Base-by-base conservation (phyloP, 2,329 filamentous ascomycete species). In the Colletotrichum sidae region DNA sequence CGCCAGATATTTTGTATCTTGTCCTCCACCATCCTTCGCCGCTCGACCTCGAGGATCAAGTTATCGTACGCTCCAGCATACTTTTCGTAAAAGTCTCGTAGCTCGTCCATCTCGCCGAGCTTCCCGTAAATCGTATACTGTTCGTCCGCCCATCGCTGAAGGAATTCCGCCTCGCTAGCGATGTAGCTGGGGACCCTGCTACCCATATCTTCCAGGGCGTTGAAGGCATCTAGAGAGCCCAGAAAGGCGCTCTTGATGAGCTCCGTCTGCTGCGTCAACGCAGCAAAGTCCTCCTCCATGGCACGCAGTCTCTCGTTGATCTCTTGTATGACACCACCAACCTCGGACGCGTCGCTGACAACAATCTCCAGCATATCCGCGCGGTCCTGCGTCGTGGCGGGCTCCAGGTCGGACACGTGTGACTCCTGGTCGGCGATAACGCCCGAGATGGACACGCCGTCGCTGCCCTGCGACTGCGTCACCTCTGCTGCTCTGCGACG, bases 61-160 rank as follows among this genome's bases (percentile, higher is more conserved):
- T 90, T 89, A 70, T 93, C 91, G 73, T 99, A 98, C 0, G 94
- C 93, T 56, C 88, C 86, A 17, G 92, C 84, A 72, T 98, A 99
- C 15, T 91, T 90, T 67, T 95, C 91, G 77, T 97, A 98, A 71
- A 97, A 93, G n/a, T 87, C 83, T 10, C 89, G 85, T 71, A 97
- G 86, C 25, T 88, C 87, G 55, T 91, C 88, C 77, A 98, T 90
- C 72, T 97, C 93, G 9, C 85, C 81, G 45, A 97, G 86, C 70
- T 89, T 91, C 13, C 80, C 83, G 41, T 85, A 83, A 33, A 98
- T 92, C 15, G 84, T 84, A 4, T 87, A 85, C 69, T 90, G 89
- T 69, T 97, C 93, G 65, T 90, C 88, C 35, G 87, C 85, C 93
- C 95, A 97, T 2, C 86, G 79, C 25, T 83, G 79, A 41, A 83